These are phyloP conservation scores for Thymus quinquecostatus DNA, from an alignment of 257 asterid genomes.

Conservation along the genomic window DNA sequence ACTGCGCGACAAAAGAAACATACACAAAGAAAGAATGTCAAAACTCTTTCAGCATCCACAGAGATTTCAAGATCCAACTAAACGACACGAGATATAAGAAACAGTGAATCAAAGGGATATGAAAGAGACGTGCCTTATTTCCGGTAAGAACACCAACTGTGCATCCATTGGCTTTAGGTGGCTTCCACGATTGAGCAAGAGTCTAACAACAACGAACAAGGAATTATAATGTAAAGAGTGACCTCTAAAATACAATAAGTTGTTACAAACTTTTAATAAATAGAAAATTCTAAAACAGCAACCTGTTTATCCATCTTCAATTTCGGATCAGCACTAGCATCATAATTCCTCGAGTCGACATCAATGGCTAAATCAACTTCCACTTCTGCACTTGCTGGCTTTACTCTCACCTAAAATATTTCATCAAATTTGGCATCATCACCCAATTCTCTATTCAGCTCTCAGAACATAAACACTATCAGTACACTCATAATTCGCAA, in stretches of 20 bases:
- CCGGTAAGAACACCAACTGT: conserved; percentile 72
- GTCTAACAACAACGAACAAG: conserved; percentile 49
- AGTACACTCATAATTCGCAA: conserved; percentile 4
- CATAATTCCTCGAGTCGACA: conserved; percentile 64
- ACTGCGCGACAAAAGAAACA: conserved; percentile 41
- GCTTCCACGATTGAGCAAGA: conserved; percentile 60
- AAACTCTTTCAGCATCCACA: not conserved
- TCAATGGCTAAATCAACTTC: conserved; percentile 81
- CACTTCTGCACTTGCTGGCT: conserved; percentile 54
- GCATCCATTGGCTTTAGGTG: conserved; percentile 53
- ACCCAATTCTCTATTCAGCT: conserved; percentile 17
- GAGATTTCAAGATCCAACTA: not conserved
- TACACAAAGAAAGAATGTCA: not conserved
- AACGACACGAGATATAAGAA: not conserved
- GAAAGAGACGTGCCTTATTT: conserved; percentile 27
- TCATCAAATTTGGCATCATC: conserved; percentile 17
- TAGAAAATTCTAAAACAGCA: not conserved
- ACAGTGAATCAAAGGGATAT: not conserved
- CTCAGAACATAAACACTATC: conserved; percentile 1
- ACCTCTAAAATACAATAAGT: conserved; percentile 14
- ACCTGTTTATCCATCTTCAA: conserved; percentile 66
- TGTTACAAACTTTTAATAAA: not conserved
- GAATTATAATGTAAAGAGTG: conserved; percentile 18
- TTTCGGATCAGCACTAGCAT: conserved; percentile 47
- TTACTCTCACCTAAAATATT: conserved; percentile 76